These are phyloP conservation scores for Nothophaeocryptopus gaeumannii DNA, from an alignment of 2,329 filamentous ascomycete species.

Conservation along the genomic window DNA sequence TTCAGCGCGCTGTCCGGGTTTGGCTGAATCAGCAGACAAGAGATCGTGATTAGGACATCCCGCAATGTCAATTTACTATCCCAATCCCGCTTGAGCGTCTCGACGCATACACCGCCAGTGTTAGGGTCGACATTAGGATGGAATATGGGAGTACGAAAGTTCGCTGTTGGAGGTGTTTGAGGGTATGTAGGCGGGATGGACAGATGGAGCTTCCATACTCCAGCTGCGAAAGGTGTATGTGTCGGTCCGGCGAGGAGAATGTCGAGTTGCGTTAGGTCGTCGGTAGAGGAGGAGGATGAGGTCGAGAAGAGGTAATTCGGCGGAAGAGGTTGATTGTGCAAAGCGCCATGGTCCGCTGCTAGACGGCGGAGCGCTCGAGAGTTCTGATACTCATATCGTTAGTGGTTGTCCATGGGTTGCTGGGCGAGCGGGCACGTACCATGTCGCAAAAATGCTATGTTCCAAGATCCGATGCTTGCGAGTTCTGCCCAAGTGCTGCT, in stretches of 20 bases:
- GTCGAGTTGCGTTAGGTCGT: constrained; percentile 58
- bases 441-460: not conserved
- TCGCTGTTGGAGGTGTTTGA: constrained; percentile 53
- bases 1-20: constrained; percentile 65
- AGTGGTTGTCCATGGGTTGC: too few relatives aligned
- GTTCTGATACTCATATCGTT: constrained; percentile 36
- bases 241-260: constrained; percentile 59
- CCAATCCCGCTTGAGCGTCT: constrained; percentile 65
- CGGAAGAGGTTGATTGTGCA: constrained; percentile 56
- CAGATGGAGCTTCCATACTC: constrained; percentile 59
- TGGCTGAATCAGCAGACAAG: constrained; percentile 61
- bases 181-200: constrained; percentile 60
- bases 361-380: constrained; percentile 56
- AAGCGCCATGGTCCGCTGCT: constrained; percentile 57
- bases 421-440: not conserved
- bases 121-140: constrained; percentile 63
- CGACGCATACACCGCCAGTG: constrained; percentile 62
- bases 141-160: constrained; percentile 61
- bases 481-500: too few relatives aligned
- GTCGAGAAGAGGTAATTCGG: constrained; percentile 60
- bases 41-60: constrained; percentile 60
- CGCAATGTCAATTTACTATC: constrained; percentile 55
- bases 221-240: constrained; percentile 58
- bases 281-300: constrained; percentile 37
- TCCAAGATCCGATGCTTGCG: too few relatives aligned